These are phyloP conservation scores for Lactifluus echinatus DNA, from an alignment of 768 basidiomycete species.

Conservation along the genomic window DNA sequence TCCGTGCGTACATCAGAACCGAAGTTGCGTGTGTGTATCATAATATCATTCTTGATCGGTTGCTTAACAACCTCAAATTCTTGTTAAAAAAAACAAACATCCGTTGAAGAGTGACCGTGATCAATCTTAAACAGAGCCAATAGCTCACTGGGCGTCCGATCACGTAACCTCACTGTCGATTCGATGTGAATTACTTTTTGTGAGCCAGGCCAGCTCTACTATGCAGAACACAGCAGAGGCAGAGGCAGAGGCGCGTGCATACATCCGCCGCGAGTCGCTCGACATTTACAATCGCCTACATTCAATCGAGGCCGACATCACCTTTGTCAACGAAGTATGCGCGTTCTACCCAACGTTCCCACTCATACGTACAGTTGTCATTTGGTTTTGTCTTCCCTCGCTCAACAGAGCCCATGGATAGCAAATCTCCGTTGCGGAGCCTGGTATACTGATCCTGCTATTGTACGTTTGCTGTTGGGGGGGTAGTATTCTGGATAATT, in stretches of 20 bases:
- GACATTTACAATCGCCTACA: slow-evolving; percentile 85
- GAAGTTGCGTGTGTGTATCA: too few species aligned
- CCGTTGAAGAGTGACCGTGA: too few species aligned
- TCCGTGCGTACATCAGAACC: too few species aligned
- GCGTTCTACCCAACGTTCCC: slow-evolving; percentile 42
- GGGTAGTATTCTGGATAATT: slow-evolving; percentile 3
- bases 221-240: background rate
- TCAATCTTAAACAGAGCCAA: too few species aligned
- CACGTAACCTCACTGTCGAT: too few species aligned
- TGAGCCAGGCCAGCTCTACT: too few species aligned
- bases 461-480: slow-evolving; percentile 34
- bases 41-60: too few species aligned
- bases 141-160: too few species aligned
- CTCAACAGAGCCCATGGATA: slow-evolving; percentile 24
- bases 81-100: too few species aligned
- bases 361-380: slow-evolving; percentile 38
- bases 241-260: slow-evolving; percentile 31
- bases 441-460: slow-evolving; percentile 78
- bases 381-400: background rate
- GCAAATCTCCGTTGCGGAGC: slow-evolving; percentile 92
- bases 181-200: too few species aligned
- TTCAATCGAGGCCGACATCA: slow-evolving; percentile 71
- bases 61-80: too few species aligned
- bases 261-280: slow-evolving; percentile 57
- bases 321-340: slow-evolving; percentile 54